Evolutionary conservation across 345 rosid genomes (phyloP).

Genomic region (Camelina sativa): DNA sequence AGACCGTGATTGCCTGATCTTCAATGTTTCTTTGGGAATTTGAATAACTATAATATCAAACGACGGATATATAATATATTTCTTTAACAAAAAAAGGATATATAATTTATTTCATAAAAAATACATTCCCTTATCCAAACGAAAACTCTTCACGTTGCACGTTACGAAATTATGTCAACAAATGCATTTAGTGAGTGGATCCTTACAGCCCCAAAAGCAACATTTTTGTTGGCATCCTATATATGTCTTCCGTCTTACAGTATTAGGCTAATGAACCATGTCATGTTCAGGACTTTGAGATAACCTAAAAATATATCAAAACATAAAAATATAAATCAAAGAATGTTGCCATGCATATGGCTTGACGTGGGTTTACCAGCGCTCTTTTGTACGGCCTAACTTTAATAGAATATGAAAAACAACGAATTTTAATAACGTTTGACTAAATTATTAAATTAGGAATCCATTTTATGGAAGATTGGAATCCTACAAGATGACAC

Average conservation of each 20-base stretch:
- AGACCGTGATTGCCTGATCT: neutral
- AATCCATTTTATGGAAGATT: conserved; percentile 26
- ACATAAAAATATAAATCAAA: neutral
- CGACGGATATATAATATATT: neutral
- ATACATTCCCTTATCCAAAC: neutral
- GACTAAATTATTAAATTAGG: conserved; percentile 31
- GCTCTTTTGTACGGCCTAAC: conserved; percentile 14
- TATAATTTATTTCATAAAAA: neutral
- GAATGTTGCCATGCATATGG: conserved; percentile 33
- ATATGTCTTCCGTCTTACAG: neutral
- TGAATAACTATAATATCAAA: too few species aligned
- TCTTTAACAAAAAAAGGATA: too few species aligned
- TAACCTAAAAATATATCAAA: neutral
- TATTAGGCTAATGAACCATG: neutral
- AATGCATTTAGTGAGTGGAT: neutral
- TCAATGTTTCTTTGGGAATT: neutral
- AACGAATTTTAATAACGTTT: conserved; percentile 15
- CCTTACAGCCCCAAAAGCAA: neutral
- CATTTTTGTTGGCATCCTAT: neutral
- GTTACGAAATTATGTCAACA: neutral
- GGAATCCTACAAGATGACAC: conserved; percentile 45
- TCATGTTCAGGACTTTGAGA: neutral
- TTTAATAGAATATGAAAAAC: neutral
- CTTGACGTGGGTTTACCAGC: neutral
- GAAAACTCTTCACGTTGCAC: neutral